These are phyloP conservation scores for Drechslerella dactyloides DNA, from an alignment of 2,329 filamentous ascomycete species.

Conservation along the genomic window DNA sequence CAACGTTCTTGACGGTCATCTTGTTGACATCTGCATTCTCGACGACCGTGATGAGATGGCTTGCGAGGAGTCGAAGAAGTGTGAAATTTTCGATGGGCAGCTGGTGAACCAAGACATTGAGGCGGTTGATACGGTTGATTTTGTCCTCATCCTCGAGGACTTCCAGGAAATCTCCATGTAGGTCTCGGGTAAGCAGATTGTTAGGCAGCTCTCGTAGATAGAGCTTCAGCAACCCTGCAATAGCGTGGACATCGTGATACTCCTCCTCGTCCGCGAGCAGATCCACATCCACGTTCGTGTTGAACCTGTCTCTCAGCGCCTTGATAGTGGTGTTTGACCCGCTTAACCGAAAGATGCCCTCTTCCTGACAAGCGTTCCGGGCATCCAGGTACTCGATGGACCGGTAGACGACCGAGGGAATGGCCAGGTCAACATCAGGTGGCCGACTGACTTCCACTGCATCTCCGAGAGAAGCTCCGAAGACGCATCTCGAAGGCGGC, in stretches of 20 bases:
- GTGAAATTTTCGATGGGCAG: slow-evolving; percentile 81
- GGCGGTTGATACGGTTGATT: slow-evolving; percentile 74
- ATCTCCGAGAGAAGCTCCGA: slow-evolving; percentile 83
- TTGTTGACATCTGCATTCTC: slow-evolving; percentile 90
- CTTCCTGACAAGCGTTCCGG: slow-evolving; percentile 81
- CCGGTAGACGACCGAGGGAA: slow-evolving; percentile 92
- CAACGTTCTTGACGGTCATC: slow-evolving; percentile 95
- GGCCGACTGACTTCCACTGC: slow-evolving; percentile 83
- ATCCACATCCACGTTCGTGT: slow-evolving; percentile 88
- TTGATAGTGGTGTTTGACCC: slow-evolving; percentile 97
- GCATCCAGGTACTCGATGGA: slow-evolving; percentile 90
- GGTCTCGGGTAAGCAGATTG: slow-evolving; percentile 86
- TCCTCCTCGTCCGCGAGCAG: slow-evolving; percentile 79
- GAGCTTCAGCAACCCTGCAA: slow-evolving; percentile 90
- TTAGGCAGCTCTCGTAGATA: slow-evolving; percentile 91
- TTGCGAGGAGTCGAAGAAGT: slow-evolving; percentile 80
- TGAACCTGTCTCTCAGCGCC: slow-evolving; percentile 87
- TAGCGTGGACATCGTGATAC: slow-evolving; percentile 93
- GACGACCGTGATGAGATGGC: slow-evolving; percentile 89
- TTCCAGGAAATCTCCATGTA: slow-evolving; percentile 85
- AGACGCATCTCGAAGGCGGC: slow-evolving; percentile 63
- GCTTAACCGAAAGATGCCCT: slow-evolving; percentile 95
- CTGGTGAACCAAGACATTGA: slow-evolving; percentile 78
- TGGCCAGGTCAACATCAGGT: slow-evolving; percentile 71
- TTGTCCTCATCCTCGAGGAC: slow-evolving; percentile 80